Percentiles rank a stretch among this genome's conserved stretches.
These are phyloP conservation scores for Didymella exigua DNA, from an alignment of 2,329 filamentous ascomycete species.

Conservation along the genomic window DNA sequence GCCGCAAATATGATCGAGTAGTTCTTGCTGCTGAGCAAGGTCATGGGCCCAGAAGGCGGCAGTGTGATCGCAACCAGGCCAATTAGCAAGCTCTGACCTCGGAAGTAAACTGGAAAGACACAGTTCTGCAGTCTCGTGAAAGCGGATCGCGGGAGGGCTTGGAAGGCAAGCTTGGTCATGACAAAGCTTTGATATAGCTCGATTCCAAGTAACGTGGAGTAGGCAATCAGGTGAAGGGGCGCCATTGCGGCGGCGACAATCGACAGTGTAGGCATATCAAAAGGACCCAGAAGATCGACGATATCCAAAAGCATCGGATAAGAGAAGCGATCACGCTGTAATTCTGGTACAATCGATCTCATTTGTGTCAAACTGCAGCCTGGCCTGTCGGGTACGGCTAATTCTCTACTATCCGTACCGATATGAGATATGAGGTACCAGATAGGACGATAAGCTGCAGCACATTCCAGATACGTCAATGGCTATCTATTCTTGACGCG, in stretches of 20 bases:
- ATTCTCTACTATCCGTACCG: background rate
- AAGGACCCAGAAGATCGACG: background rate
- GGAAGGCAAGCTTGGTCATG: constrained; percentile 49
- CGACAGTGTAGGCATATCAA: constrained; percentile 9
- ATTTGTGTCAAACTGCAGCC: background rate
- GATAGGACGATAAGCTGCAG: too few relatives aligned
- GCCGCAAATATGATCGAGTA: constrained; percentile 38
- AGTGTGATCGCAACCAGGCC: constrained; percentile 43
- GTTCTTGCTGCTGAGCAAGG: constrained; percentile 28
- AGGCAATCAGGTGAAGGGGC: constrained; percentile 48
- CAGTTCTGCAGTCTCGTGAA: constrained; percentile 50
- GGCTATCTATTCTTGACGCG: background rate
- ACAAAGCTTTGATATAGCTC: constrained; percentile 51
- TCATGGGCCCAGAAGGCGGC: constrained; percentile 42
- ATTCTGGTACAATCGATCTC: background rate
- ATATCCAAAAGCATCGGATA: background rate
- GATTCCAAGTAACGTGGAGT: constrained; percentile 49
- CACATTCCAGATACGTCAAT: background rate
- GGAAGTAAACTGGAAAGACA: constrained; percentile 51
- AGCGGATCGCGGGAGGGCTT: constrained; percentile 42
- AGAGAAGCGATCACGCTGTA: background rate
- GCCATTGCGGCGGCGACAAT: constrained; percentile 15
- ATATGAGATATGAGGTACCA: too few relatives aligned
- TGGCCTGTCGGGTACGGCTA: background rate
- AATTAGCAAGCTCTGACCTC: constrained; percentile 44